Evolutionary conservation across 1,284 basidiomycete genomes (phyloP).

Genomic region (Cutaneotrichosporon cutaneum): DNA sequence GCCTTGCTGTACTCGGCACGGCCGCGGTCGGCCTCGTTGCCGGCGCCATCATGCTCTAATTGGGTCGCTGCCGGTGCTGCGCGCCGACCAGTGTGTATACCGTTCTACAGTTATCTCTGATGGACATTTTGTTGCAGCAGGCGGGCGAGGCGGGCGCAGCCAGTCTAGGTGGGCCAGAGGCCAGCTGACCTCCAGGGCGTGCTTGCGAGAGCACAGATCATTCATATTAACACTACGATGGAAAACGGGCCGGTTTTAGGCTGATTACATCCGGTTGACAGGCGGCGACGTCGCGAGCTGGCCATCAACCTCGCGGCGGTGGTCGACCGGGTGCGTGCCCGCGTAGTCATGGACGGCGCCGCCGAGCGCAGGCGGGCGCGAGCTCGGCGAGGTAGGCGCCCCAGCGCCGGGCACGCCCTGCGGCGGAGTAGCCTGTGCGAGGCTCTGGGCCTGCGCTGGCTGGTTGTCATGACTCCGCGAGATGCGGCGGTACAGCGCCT

Average conservation of each 20-base stretch:
- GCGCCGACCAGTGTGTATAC: background rate
- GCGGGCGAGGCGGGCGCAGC: background rate
- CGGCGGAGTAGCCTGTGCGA: background rate
- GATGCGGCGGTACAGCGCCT: background rate
- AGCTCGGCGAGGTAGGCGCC: too few relatives aligned
- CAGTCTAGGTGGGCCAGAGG: too few relatives aligned
- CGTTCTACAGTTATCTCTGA: constrained; percentile 3
- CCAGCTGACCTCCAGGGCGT: too few relatives aligned
- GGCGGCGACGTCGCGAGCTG: background rate
- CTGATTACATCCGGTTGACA: background rate
- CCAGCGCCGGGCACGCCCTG: too few relatives aligned
- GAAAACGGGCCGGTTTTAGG: background rate
- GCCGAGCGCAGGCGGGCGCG: background rate
- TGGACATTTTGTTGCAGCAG: constrained; percentile 4
- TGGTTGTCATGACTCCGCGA: background rate
- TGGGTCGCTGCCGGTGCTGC: background rate
- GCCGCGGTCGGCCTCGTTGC: constrained; percentile 2
- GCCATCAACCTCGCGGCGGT: background rate
- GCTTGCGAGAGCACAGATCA: background rate
- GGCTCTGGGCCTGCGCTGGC: background rate
- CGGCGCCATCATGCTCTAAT: constrained; percentile 2
- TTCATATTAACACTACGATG: background rate
- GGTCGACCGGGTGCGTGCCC: background rate
- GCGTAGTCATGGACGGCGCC: constrained; percentile 1
- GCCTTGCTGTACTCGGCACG: background rate